Percentiles rank a stretch among this genome's conserved stretches.
Evolutionary conservation across 352 stramenopile genomes (phyloP).

Genomic region (Salisapilia sapeloensis): DNA sequence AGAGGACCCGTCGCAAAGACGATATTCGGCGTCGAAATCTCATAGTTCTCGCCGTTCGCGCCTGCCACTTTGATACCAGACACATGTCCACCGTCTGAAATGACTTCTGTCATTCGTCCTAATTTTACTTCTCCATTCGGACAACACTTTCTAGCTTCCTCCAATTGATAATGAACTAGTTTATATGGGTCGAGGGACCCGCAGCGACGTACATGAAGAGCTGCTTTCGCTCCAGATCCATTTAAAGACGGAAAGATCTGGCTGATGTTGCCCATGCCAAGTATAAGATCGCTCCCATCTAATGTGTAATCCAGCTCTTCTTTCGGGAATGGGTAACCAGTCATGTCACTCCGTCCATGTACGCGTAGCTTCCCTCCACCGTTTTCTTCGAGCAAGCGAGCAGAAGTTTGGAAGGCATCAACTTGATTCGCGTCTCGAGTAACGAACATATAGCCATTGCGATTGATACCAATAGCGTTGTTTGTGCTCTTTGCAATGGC

Average conservation of each 20-base stretch:
- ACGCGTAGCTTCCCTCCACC: slow-evolving; percentile 32
- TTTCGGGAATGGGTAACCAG: slow-evolving; percentile 23
- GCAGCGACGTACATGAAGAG: slow-evolving; percentile 50
- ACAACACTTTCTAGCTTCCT: slow-evolving; percentile 36
- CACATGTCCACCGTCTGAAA: slow-evolving; percentile 21
- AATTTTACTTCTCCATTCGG: slow-evolving; percentile 30
- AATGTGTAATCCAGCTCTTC: slow-evolving; percentile 34
- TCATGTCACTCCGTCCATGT: slow-evolving; percentile 16
- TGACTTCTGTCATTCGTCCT: slow-evolving; percentile 45
- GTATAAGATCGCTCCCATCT: slow-evolving; percentile 42
- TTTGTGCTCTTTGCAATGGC: slow-evolving; percentile 31
- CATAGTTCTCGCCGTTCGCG: slow-evolving; percentile 24
- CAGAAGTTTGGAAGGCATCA: slow-evolving; percentile 23
- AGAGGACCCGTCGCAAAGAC: slow-evolving; percentile 55
- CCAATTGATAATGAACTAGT: slow-evolving; percentile 9
- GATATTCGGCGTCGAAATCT: slow-evolving; percentile 41
- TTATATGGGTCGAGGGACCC: slow-evolving; percentile 58
- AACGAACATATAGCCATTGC: slow-evolving; percentile 68
- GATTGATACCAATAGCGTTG: slow-evolving; percentile 54
- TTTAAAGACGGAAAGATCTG: slow-evolving; percentile 38
- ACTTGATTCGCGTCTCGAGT: slow-evolving; percentile 31
- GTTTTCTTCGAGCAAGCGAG: slow-evolving; percentile 22
- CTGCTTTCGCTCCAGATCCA: slow-evolving; percentile 28
- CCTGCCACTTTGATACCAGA: slow-evolving; percentile 34
- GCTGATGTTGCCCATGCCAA: slow-evolving; percentile 41